Conservation (phyloP, 129 eudicot genomes). For the Flaveria ramosissima region DNA sequence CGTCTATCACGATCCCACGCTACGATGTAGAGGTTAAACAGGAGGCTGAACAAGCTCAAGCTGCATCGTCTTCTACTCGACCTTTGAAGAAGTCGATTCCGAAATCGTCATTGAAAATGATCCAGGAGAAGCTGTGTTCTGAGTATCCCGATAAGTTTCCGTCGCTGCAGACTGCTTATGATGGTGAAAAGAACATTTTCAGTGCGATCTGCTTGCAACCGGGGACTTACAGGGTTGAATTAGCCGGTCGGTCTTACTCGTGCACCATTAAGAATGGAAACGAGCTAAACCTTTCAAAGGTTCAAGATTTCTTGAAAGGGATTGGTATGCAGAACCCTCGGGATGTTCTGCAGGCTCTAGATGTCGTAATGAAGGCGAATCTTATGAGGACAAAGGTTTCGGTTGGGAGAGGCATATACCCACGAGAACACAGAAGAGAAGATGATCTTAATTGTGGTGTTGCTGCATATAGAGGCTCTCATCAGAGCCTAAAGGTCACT, state of each 20-base stretch:
- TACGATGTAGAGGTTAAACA: constrained; percentile 49
- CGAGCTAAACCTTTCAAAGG: constrained; percentile 50
- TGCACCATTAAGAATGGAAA: constrained; percentile 50
- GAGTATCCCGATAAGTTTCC: constrained; percentile 43
- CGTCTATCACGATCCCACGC: constrained; percentile 44
- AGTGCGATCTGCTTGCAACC: constrained; percentile 52
- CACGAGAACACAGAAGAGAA: constrained; percentile 26
- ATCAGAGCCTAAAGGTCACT: constrained; percentile 61
- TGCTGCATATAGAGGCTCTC: constrained; percentile 69
- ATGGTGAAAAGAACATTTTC: constrained; percentile 65
- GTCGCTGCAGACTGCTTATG: constrained; percentile 53
- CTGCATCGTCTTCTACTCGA: constrained; percentile 28
- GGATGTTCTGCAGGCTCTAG: constrained; percentile 64
- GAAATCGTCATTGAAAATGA: constrained; percentile 36
- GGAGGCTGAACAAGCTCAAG: constrained; percentile 37
- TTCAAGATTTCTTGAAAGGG: constrained; percentile 53
- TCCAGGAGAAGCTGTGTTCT: constrained; percentile 46
- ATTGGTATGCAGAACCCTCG: constrained; percentile 48
- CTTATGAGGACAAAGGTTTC: constrained; percentile 46
- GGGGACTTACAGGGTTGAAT: constrained; percentile 48
- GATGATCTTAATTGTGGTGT: constrained; percentile 58
- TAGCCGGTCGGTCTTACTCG: constrained; percentile 35
- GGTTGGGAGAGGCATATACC: constrained; percentile 52
- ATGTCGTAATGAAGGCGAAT: constrained; percentile 65
- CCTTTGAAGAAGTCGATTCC: constrained; percentile 35